Evolutionary conservation across 2,329 filamentous ascomycete genomes (phyloP).

Genomic region (Penicillium sp.): DNA sequence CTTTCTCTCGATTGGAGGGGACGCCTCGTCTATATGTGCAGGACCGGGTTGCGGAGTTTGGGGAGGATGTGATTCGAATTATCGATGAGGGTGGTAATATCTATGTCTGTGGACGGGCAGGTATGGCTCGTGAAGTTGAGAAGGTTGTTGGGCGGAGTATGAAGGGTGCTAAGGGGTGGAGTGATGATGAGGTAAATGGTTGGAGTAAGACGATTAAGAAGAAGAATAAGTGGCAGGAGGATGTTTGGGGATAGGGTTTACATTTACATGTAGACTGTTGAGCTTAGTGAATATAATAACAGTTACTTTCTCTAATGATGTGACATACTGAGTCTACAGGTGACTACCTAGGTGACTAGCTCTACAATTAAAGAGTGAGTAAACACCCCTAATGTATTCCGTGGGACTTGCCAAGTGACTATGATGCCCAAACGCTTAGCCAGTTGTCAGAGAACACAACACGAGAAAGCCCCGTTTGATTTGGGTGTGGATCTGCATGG

Average conservation of each 20-base stretch:
- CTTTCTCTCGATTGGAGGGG: slow-evolving; percentile 29
- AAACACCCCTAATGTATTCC: background rate
- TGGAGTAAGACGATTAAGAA: slow-evolving; percentile 53
- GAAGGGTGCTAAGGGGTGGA: slow-evolving; percentile 38
- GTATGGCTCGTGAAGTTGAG: slow-evolving; percentile 46
- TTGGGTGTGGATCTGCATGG: background rate
- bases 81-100: slow-evolving; percentile 42
- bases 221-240: slow-evolving; percentile 54
- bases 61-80: slow-evolving; percentile 31
- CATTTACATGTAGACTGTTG: too few relatives aligned
- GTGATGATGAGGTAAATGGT: slow-evolving; percentile 42
- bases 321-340: background rate
- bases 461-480: background rate
- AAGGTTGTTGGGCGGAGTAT: slow-evolving; percentile 41
- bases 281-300: background rate
- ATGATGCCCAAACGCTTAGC: background rate
- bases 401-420: background rate
- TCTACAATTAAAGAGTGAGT: background rate
- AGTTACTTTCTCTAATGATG: background rate
- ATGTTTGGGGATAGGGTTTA: slow-evolving; percentile 46
- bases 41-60: slow-evolving; percentile 36
- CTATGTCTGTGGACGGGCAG: slow-evolving; percentile 42
- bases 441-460: too few relatives aligned
- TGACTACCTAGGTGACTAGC: background rate
- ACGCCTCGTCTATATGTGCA: slow-evolving; percentile 39